Conservation (phyloP, 148 eudicot genomes). For the Beta vulgaris region DNA sequence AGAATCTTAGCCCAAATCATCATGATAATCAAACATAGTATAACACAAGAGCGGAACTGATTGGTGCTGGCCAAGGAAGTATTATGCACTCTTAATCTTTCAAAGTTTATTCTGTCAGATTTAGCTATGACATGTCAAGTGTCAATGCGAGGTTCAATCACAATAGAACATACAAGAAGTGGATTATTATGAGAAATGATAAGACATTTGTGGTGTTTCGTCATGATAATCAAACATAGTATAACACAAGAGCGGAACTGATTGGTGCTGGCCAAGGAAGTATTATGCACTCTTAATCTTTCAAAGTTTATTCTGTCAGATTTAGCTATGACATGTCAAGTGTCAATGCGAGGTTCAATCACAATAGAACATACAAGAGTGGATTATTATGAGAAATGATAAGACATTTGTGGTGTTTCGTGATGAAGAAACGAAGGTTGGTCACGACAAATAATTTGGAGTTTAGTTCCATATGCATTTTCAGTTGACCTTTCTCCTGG, state of each 20-base stretch:
- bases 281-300: neutral
- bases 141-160: neutral
- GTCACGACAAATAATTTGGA: neutral
- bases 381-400: neutral
- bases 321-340: neutral
- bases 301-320: neutral
- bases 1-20: constrained; percentile 11
- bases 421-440: neutral
- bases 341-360: neutral
- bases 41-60: neutral
- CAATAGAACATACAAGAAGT: neutral
- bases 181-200: neutral
- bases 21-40: neutral
- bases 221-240: neutral
- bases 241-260: neutral
- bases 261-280: neutral
- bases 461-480: neutral
- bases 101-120: neutral
- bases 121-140: neutral
- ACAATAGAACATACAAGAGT: neutral
- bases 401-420: neutral
- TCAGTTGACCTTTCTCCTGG: neutral
- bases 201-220: neutral
- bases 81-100: neutral
- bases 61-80: neutral